Evolutionary conservation across 106 monocot species (phyloP), one percentile per base, ranked within the genome.

Genomic region (Dioscorea zingiberensis): DNA sequence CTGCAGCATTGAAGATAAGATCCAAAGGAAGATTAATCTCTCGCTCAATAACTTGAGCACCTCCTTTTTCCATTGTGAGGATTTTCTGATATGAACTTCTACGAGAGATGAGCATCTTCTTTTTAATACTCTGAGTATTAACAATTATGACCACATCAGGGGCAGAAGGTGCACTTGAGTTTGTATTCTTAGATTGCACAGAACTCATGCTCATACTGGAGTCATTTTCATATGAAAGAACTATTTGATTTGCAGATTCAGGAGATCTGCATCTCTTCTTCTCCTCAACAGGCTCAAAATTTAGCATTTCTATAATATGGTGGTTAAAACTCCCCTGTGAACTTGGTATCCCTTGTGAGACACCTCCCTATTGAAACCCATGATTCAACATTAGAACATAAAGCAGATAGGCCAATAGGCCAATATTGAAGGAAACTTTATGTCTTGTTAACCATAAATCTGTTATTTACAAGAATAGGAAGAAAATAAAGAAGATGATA

Each of bases 11-110:
- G 58, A 92, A 89, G 48, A 98, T 82, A 30, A 98, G 77, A 64
- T 98, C 98, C 59, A 98, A 48, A 62, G 98, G 88, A 12, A 98
- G 75, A 84, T 80, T 58, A 53, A 84, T 68, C 17, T 89, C 93
- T 74, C 98, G 81, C 67, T 98, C 98, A 30, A 89, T 84, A 68
- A 93, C 84, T 69, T 89, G 98, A 21, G 75, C 67, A 45, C 93
- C 89, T 38, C 62, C 68, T 76, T 89, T 98, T 70, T 98, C 98
- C 58, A 80, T 27, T 60, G 78, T 77, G 16, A 98, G 84, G 17
- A 98, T 84, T 64, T 87, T 88, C 51, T 93, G 92, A 67, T 98
- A 98, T 63, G 98, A 98, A 71, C 81, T 86, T 71, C 92, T 84
- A 74, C 93, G 68, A 57, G 93, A 98, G 45, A 84, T 77, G 38